These are phyloP conservation scores for Fusarium abutilonis DNA, from an alignment of 2,329 filamentous ascomycete genomes.

Conservation along the genomic window DNA sequence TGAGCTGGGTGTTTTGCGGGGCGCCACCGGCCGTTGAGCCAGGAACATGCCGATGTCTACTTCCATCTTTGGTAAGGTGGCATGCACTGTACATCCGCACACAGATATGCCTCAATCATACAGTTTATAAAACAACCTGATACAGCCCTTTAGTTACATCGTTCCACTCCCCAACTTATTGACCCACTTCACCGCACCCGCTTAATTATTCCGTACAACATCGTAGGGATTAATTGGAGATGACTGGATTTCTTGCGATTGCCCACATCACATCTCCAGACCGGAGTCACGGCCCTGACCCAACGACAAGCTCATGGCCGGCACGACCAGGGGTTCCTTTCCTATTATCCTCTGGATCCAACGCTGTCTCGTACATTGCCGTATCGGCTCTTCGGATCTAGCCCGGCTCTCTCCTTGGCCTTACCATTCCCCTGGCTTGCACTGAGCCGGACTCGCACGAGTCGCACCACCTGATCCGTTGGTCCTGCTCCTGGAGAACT, in stretches of 20 bases:
- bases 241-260: slow-evolving; percentile 5
- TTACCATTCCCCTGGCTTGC: slow-evolving; percentile 30
- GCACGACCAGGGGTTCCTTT: slow-evolving; percentile 26
- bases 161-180: slow-evolving; percentile 42
- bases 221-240: slow-evolving; percentile 24
- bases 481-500: not conserved
- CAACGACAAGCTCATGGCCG: slow-evolving; percentile 27
- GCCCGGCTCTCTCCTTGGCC: slow-evolving; percentile 29
- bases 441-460: slow-evolving; percentile 41
- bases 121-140: not conserved
- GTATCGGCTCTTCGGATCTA: slow-evolving; percentile 41
- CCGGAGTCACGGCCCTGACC: slow-evolving; percentile 38
- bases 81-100: slow-evolving; percentile 23
- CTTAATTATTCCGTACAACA: slow-evolving; percentile 32
- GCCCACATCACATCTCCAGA: slow-evolving; percentile 37
- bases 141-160: slow-evolving; percentile 42
- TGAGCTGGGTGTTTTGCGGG: slow-evolving; percentile 24
- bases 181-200: slow-evolving; percentile 23
- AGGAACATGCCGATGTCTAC: slow-evolving; percentile 31
- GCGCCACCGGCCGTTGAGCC: slow-evolving; percentile 27
- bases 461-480: slow-evolving; percentile 39
- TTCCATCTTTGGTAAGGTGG: slow-evolving; percentile 17
- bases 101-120: too few species aligned
- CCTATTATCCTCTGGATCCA: slow-evolving; percentile 26
- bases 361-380: slow-evolving; percentile 32